A percentile compares a stretch with the other conserved stretches of the same genome.
These are phyloP conservation scores for Thraustotheca clavata DNA, from an alignment of 352 stramenopile genomes.

Conservation along the genomic window DNA sequence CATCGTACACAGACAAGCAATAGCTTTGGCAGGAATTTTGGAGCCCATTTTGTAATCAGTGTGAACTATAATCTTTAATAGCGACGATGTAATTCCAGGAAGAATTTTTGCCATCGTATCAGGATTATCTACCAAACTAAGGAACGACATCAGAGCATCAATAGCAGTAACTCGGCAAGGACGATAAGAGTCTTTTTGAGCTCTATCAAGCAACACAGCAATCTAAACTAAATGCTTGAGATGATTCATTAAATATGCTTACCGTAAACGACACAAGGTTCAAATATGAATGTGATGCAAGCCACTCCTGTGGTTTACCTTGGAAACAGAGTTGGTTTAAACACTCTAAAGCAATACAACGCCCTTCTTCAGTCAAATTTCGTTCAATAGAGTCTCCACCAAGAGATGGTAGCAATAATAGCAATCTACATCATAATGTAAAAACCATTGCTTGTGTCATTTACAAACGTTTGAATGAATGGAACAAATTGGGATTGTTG, in stretches of 20 bases:
- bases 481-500: not conserved
- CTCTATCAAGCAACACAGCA: not conserved
- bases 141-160: not conserved
- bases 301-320: not conserved
- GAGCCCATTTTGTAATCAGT: conserved; percentile 53
- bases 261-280: not conserved
- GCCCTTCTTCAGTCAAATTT: not conserved
- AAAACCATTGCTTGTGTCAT: not conserved
- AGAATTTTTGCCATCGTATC: conserved; percentile 52
- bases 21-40: conserved; percentile 46
- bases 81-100: conserved; percentile 46
- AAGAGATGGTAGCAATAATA: not conserved
- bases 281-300: not conserved
- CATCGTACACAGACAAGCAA: conserved; percentile 38
- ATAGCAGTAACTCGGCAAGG: conserved; percentile 1
- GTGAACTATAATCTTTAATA: conserved; percentile 52
- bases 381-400: not conserved
- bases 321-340: not conserved
- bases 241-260: not conserved
- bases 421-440: not conserved
- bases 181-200: conserved; percentile 4
- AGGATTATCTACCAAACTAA: conserved; percentile 26
- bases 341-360: not conserved
- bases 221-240: not conserved
- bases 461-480: conserved; percentile 2